Evolutionary conservation across 2,329 filamentous ascomycete genomes (phyloP), one percentile per base, ranked within the genome.

Genomic region (Pyricularia pennisetigena): DNA sequence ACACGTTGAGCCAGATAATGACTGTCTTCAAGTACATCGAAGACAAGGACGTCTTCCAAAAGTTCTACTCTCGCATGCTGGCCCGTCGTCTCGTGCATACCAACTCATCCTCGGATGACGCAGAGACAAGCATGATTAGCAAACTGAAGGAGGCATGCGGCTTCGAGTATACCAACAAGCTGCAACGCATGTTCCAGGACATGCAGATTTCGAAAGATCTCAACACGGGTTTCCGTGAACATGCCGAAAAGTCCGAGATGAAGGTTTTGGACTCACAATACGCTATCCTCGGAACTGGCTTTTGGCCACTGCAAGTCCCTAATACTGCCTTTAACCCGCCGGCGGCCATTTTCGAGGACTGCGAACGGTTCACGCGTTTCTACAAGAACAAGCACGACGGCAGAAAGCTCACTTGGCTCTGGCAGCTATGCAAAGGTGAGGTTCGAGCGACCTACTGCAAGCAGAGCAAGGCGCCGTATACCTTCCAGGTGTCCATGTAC

Each of bases 1-100:
- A 90, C 72, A 90, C 93, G 35, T 82, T 98, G 32, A 88, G 88
- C 24, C 92, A 97, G 78, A 95, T 99, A 74, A 99, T 99, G 95
- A 97, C 94, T 1, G 93, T 99, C 68, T 99, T 99, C 87, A 98
- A 98, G 82, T 99, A 99, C 79, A 98, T 99, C 71, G 95, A 99
- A 77, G 96, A 99, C 80, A 99, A 99, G 84, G 95, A 99, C 75
- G 96, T 99, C 5, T 99, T 99, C 85, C 95, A 98, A 79, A 99
- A 98, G 79, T 99, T 97, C 80, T 99, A 99, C 81, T 97, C 94
- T 1, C 91, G 94, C 71, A 97, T 97, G 90, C 82, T 99, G 73
- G 95, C 95, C 66, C 93, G 97, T 78, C 93, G 95, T 74, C 82
- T 99, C 68, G 95, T 99, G 23, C 93, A 97, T 78, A 93, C 91